Percentiles rank a stretch among this genome's conserved stretches.
These are phyloP conservation scores for Trametes sanguinea DNA, from an alignment of 768 basidiomycete species.

Conservation along the genomic window DNA sequence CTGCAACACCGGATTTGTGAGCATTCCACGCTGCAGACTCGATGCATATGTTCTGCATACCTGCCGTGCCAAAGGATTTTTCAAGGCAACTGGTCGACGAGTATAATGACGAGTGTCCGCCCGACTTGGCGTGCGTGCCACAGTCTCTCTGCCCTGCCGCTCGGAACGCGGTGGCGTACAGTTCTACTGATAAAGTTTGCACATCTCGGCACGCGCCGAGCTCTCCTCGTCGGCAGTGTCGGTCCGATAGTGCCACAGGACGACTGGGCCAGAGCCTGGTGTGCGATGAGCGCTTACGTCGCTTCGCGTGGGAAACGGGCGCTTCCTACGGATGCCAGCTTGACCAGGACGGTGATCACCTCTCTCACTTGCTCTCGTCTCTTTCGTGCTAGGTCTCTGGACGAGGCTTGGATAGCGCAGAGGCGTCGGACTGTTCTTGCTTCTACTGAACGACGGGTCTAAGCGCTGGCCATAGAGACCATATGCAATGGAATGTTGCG, in stretches of 20 bases:
- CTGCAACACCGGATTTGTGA: constrained; percentile 40
- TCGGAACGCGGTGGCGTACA: constrained; percentile 27
- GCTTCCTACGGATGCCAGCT: too few relatives aligned
- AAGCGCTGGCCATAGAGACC: constrained; percentile 4
- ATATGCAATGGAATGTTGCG: constrained; percentile 81
- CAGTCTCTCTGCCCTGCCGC: not conserved
- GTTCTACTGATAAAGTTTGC: constrained; percentile 29
- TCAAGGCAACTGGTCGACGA: constrained; percentile 67
- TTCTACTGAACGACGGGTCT: too few relatives aligned
- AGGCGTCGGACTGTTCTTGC: too few relatives aligned
- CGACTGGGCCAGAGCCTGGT: constrained; percentile 6
- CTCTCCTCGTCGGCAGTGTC: not conserved
- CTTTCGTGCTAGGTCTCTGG: not conserved
- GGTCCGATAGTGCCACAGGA: not conserved
- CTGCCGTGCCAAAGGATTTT: constrained; percentile 92
- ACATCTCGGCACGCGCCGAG: not conserved
- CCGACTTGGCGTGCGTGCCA: constrained; percentile 7
- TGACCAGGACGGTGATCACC: too few relatives aligned
- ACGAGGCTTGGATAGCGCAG: not conserved
- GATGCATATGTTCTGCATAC: constrained; percentile 40
- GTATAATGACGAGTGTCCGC: constrained; percentile 6
- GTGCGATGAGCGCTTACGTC: too few relatives aligned
- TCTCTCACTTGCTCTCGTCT: not conserved
- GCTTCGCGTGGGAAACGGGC: too few relatives aligned
- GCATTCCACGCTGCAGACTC: not conserved